Conservation (phyloP, 495 filamentous ascomycete genomes). For the Aspergillus asperescens region DNA sequence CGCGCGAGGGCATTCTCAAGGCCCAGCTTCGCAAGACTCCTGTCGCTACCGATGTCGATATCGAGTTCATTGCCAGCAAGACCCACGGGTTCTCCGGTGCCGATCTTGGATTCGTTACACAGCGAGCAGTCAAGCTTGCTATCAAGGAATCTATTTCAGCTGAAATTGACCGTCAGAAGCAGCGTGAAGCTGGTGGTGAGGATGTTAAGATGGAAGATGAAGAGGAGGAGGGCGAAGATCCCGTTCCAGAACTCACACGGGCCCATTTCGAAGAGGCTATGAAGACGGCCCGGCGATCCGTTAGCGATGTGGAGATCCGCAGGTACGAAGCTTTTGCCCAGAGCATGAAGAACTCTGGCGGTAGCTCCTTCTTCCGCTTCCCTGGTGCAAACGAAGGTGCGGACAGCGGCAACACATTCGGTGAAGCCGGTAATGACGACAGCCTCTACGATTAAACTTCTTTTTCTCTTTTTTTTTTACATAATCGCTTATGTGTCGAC, state of each 20-base stretch:
- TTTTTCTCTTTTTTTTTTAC: constrained; percentile 19
- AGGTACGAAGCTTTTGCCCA: constrained; percentile 98
- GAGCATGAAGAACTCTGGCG: constrained; percentile 95
- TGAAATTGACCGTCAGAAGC: constrained; percentile 85
- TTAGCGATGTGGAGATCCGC: constrained; percentile 93
- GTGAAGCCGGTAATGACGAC: constrained; percentile 80
- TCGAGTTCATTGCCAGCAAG: constrained; percentile 89
- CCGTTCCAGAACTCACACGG: constrained; percentile 92
- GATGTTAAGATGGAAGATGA: constrained; percentile 72
- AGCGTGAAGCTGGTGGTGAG: constrained; percentile 79
- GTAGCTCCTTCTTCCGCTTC: constrained; percentile 96
- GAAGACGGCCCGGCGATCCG: constrained; percentile 85
- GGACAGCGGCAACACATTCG: constrained; percentile 59
- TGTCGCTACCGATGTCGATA: constrained; percentile 78
- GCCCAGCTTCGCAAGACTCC: constrained; percentile 98
- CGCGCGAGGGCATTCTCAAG: constrained; percentile 81
- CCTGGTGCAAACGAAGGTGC: constrained; percentile 63
- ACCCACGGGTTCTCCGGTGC: constrained; percentile 99
- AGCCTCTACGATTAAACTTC: constrained; percentile 66
- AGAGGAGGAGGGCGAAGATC: constrained; percentile 75
- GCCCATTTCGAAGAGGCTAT: constrained; percentile 99
- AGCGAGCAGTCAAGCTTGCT: constrained; percentile 97
- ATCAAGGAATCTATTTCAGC: constrained; percentile 93
- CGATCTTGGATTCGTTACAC: constrained; percentile 97
- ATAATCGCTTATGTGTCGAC: constrained; percentile 14